Base-by-base conservation (phyloP, 2,329 filamentous ascomycete species). In the Ophiocordyceps robertsii region DNA sequence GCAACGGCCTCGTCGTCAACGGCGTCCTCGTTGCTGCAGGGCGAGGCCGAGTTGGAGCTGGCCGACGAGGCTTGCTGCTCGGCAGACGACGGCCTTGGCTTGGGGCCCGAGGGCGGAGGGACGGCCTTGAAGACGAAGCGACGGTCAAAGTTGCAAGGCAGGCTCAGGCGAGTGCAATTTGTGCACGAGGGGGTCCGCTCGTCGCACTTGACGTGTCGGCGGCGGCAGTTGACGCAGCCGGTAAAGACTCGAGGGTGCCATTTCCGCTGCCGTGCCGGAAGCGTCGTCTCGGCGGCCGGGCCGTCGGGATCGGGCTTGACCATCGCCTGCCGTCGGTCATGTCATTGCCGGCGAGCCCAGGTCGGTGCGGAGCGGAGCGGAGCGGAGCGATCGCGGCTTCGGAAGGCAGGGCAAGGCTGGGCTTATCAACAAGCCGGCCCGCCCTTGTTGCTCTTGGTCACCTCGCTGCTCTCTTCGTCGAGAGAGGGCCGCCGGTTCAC, bases 231-330 rank as follows among this genome's bases (percentile, higher is more conserved):
- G 30, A 58, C 58, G 43, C 62, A 65, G 10, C 62, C 61, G 1
- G 61, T 64, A 42, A 64, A 64, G 9, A 60, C 60, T 29, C 61
- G 59, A 38, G 62, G 61, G 48, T 64, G 61, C 61, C 61, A 64
- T 51, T 41, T 44, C 19, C 47, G 44, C 30, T 49, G 48, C 12
- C 48, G 47, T 38, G 40, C 21, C 3, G 46, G 38, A 12, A 40
- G 40, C 12, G 32, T 21, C 16, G 40, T 40, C 30, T 42, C 42
- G 37, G 33, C 29, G 37, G 44, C 41, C 30, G 38, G 17, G 16
- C 24, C 40, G 40, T 46, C 44, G 32, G 31, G 38, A 32, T 47
- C 45, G 27, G 38, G 43, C 45, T 43, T 47, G 40, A 42, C 40
- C 45, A 45, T 45, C 29, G 45, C 43, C 40, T 39, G 21, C 3